Percentiles rank a stretch among this genome's conserved stretches.
Conservation (phyloP, 306 rosid species). For the Cucurbita pepo region DNA sequence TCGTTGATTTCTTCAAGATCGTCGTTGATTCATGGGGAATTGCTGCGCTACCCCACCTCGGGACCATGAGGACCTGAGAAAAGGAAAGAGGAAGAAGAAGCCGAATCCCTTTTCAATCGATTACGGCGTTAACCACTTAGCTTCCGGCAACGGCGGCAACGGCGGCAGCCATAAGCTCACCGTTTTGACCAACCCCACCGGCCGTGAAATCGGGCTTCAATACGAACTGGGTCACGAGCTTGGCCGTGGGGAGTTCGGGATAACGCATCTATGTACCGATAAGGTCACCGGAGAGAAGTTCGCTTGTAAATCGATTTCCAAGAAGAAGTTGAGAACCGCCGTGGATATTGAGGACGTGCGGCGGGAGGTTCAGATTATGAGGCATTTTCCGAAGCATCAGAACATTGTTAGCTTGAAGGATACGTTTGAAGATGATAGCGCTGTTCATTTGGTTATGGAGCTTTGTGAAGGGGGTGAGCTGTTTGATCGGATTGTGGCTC, state of each 20-base stretch:
- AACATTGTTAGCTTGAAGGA: conserved; percentile 70
- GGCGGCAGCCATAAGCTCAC: conserved; percentile 21
- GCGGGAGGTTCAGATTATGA: conserved; percentile 94
- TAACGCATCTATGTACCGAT: conserved; percentile 76
- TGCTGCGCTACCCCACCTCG: conserved; percentile 57
- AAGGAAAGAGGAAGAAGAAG: conserved; percentile 26
- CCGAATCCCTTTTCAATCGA: conserved; percentile 52
- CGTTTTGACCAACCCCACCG: conserved; percentile 61
- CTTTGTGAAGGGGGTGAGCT: conserved; percentile 91
- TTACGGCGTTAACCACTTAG: conserved; percentile 6
- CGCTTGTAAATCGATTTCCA: conserved; percentile 84
- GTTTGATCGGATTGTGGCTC: conserved; percentile 81
- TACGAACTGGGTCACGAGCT: conserved; percentile 78
- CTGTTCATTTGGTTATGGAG: conserved; percentile 97
- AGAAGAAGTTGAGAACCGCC: conserved; percentile 70
- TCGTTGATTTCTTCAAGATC: neutral
- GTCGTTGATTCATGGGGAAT: conserved; percentile 47
- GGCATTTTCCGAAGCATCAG: conserved; percentile 41
- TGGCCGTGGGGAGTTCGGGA: conserved; percentile 86
- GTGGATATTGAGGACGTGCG: conserved; percentile 76
- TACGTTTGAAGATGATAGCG: conserved; percentile 70
- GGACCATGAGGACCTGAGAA: neutral
- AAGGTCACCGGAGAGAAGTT: conserved; percentile 28
- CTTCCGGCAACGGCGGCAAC: neutral
- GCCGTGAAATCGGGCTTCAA: conserved; percentile 43